These are phyloP conservation scores for Hanseniaspora lachancei DNA, from an alignment of 805 yeast genomes.

Conservation along the genomic window DNA sequence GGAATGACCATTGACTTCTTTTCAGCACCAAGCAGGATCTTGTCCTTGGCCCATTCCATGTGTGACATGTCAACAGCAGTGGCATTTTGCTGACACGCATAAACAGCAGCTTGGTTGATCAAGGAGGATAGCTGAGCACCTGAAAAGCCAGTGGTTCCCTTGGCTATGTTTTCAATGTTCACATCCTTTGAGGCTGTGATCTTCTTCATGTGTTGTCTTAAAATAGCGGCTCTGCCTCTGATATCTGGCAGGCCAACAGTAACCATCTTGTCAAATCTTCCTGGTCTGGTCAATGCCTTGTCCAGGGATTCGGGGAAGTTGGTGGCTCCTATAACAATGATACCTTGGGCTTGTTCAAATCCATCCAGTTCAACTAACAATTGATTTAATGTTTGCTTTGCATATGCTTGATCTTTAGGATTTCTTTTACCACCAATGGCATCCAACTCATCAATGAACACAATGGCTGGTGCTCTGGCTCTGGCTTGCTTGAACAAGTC, in stretches of 20 bases:
- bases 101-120: conserved; percentile 95
- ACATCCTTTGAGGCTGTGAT: conserved; percentile 76
- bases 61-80: conserved; percentile 80
- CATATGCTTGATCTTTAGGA: conserved; percentile 95
- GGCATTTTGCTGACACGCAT: conserved; percentile 88
- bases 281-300: conserved; percentile 95
- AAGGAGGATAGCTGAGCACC: conserved; percentile 95
- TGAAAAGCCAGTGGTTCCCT: conserved; percentile 96
- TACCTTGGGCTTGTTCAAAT: conserved; percentile 79
- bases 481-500: conserved; percentile 89
- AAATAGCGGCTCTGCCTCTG: conserved; percentile 87
- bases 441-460: conserved; percentile 93
- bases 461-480: conserved; percentile 89
- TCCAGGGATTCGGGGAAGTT: conserved; percentile 95
- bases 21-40: conserved; percentile 95
- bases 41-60: conserved; percentile 98
- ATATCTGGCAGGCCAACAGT: conserved; percentile 95
- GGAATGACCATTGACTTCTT: conserved; percentile 95
- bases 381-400: conserved; percentile 93
- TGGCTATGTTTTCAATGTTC: conserved; percentile 78
- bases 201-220: conserved; percentile 81
- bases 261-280: conserved; percentile 92
- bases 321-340: conserved; percentile 94
- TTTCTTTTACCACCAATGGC: conserved; percentile 98
- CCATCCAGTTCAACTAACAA: conserved; percentile 93